Evolutionary conservation across 129 eudicot genomes (phyloP).

Genomic region (Saussurea involucrata): DNA sequence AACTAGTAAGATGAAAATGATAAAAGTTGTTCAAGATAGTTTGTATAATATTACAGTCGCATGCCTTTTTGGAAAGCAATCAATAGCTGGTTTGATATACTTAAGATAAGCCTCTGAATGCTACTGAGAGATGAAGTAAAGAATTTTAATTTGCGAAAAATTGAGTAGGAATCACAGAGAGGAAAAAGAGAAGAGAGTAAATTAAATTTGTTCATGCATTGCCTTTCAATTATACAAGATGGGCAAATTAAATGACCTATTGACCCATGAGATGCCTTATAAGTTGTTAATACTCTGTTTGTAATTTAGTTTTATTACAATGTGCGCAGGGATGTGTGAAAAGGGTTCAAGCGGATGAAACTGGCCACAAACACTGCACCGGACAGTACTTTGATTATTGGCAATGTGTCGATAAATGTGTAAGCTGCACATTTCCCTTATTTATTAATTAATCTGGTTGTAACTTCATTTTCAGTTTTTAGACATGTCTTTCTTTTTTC

Average conservation of each 20-base stretch:
- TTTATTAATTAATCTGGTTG: background rate
- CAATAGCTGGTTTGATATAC: background rate
- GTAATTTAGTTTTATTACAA: background rate
- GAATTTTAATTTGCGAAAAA: background rate
- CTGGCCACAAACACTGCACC: constrained; percentile 89
- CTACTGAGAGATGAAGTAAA: background rate
- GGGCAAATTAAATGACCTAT: too few relatives aligned
- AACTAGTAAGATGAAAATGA: background rate
- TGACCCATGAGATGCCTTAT: too few relatives aligned
- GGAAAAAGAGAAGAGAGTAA: too few relatives aligned
- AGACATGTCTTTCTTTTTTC: too few relatives aligned
- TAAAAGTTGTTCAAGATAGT: too few relatives aligned
- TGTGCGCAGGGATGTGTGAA: constrained; percentile 60
- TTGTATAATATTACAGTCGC: background rate
- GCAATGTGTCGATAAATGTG: constrained; percentile 85
- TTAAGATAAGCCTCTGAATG: background rate
- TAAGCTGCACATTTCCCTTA: constrained; percentile 29
- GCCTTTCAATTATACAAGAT: too few relatives aligned
- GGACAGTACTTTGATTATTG: constrained; percentile 93
- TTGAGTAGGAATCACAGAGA: background rate
- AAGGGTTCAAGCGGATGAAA: constrained; percentile 76
- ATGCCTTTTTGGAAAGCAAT: background rate
- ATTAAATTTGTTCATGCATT: too few relatives aligned
- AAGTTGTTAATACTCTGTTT: too few relatives aligned
- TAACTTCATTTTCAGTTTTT: too few relatives aligned